A percentile compares a stretch with the other conserved stretches of the same genome.
phyloP scores from a whole-genome alignment of 805 yeast species.

The Priceomyces medius region DNA sequence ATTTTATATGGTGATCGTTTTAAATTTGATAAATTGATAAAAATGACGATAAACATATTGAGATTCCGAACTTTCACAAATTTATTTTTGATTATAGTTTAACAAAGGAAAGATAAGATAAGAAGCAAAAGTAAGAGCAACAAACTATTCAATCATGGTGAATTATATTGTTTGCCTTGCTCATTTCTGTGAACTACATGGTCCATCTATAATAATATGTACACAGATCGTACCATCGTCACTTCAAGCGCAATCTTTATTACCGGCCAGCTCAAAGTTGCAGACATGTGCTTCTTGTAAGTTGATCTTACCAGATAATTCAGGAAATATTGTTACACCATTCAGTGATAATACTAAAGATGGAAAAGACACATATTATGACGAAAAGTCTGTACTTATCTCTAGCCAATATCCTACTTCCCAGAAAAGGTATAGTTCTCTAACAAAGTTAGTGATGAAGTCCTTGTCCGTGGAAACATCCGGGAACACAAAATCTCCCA shows the following conservation, averaged over 20 bases:
- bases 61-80: background rate
- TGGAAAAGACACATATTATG: background rate
- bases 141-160: slow-evolving; percentile 18
- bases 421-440: slow-evolving; percentile 47
- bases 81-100: background rate
- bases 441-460: slow-evolving; percentile 61
- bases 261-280: slow-evolving; percentile 41
- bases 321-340: slow-evolving; percentile 16
- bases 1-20: background rate
- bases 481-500: slow-evolving; percentile 56
- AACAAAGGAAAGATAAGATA: background rate
- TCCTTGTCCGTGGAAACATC: slow-evolving; percentile 67
- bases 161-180: slow-evolving; percentile 56
- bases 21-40: background rate
- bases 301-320: slow-evolving; percentile 46
- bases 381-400: slow-evolving; percentile 28
- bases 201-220: slow-evolving; percentile 65
- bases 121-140: background rate
- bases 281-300: slow-evolving; percentile 62
- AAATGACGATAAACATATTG: background rate
- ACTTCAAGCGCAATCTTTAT: slow-evolving; percentile 21
- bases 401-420: slow-evolving; percentile 62
- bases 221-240: slow-evolving; percentile 44
- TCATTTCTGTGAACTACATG: slow-evolving; percentile 78
- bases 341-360: slow-evolving; percentile 9